Base-by-base conservation (phyloP, 2,329 filamentous ascomycete genomes). In the Fusarium buharicum region DNA sequence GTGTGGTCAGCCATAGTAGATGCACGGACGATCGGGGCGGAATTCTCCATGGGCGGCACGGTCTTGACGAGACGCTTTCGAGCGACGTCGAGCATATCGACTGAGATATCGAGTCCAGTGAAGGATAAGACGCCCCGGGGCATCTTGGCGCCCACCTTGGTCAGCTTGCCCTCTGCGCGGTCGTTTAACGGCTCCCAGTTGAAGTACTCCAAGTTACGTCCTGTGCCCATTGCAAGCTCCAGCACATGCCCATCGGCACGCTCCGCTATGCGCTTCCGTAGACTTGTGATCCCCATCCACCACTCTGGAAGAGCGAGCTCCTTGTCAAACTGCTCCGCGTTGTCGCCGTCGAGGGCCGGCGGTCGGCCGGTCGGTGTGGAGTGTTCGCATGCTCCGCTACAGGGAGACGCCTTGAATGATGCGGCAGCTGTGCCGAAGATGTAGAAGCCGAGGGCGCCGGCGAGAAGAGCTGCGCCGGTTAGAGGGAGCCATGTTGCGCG, bases 141-240 rank as follows among this genome's bases (percentile, higher is more conserved):
- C 17, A 52, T 16, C 40, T 48, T 34, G 24, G 27, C 41, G 20
- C 46, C 31, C 10, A 44, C 14, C 13, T 62, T 49, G 31, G 49
- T 48, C n/a, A 27, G 17, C 53, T 59, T 46, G 17, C 50, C 54
- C 31, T 52, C 17, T 37, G 61, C 41, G 10, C 56, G 62, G 27
- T 67, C 66, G 20, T 70, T 72, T 11, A 82, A 69, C 13, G 74
- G 73, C 16, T 76, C 77, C 85, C 85, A 89, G 68, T 82, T 76
- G 70, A 88, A 88, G 72, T 82, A 85, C 34, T 79, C 76, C 14
- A 88, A 69, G 67, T 89, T 89, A 12, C 86, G 79, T 4, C 86
- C 86, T 3, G 86, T 87, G 16, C 86, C 86, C 52, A 88, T 81
- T 16, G 85, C 86, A 12, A 89, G 78, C 72, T 89, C 86, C 28